Evolutionary conservation across 768 basidiomycete genomes (phyloP).

Genomic region (Pisolithus albus): DNA sequence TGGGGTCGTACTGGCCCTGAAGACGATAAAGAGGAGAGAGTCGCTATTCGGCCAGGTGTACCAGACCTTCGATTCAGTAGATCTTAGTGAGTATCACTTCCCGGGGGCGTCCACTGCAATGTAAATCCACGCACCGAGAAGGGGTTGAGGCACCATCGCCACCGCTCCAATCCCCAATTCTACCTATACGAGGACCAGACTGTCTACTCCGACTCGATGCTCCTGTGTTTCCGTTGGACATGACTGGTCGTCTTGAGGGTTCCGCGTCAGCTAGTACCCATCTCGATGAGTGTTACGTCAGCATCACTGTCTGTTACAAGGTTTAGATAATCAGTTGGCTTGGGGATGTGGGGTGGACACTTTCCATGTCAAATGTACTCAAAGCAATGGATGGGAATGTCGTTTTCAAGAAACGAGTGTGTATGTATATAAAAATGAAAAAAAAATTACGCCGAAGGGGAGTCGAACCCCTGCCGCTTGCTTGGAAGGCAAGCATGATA

Average conservation of each 20-base stretch:
- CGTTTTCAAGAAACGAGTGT: too few species aligned
- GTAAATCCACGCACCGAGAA: constrained; percentile 7
- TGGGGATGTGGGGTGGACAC: too few species aligned
- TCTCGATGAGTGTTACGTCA: too few species aligned
- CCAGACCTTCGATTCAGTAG: background rate
- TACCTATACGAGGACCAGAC: constrained; percentile 38
- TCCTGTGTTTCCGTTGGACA: constrained; percentile 29
- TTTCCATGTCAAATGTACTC: too few species aligned
- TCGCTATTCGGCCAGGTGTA: constrained; percentile 23
- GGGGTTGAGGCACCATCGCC: constrained; percentile 17
- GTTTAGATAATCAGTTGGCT: too few species aligned
- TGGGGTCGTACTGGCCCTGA: constrained; percentile 10
- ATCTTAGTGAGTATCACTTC: background rate
- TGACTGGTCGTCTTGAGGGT: background rate
- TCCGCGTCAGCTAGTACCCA: too few species aligned
- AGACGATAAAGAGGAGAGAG: constrained; percentile 28
- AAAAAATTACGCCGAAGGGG: constrained; percentile 46
- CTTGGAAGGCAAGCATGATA: constrained; percentile 91
- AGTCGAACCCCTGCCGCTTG: constrained; percentile 74
- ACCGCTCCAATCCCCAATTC: constrained; percentile 45
- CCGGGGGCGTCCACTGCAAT: background rate
- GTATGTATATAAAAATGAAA: background rate
- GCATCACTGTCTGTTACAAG: too few species aligned
- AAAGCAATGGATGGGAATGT: too few species aligned
- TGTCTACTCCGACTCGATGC: constrained; percentile 42